Percentiles rank a stretch among this genome's conserved stretches.
Evolutionary conservation across 148 eudicot genomes (phyloP).

Genomic region (Diospyros kaki): DNA sequence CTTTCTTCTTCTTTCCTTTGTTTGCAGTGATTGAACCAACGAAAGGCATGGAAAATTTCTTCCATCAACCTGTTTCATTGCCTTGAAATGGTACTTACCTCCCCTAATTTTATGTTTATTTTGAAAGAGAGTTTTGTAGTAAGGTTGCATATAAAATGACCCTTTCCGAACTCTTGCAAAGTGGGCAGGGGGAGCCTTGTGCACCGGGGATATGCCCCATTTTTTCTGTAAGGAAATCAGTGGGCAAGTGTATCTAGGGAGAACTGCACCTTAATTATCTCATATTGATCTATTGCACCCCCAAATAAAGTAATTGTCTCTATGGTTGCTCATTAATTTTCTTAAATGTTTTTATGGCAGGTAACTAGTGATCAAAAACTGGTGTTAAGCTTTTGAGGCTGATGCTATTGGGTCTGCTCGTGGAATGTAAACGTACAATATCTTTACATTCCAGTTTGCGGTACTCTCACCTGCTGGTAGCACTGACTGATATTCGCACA

Average conservation of each 20-base stretch:
- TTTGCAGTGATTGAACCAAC: constrained; percentile 9
- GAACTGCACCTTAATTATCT: background rate
- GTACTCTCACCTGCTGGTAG: background rate
- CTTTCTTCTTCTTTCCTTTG: background rate
- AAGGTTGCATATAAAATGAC: background rate
- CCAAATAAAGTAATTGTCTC: background rate
- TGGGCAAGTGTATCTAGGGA: background rate
- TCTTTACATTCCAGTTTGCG: background rate
- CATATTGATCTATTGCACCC: background rate
- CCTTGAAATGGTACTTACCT: background rate
- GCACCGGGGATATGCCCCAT: too few species aligned
- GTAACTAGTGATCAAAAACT: constrained; percentile 3
- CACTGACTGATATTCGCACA: constrained; percentile 3
- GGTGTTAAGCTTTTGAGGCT: background rate
- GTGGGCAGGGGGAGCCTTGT: too few species aligned
- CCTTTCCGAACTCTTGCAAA: background rate
- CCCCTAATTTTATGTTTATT: background rate
- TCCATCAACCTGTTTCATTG: background rate
- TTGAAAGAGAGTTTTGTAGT: background rate
- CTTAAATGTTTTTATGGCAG: constrained; percentile 3
- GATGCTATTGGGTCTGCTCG: background rate
- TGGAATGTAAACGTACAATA: too few species aligned
- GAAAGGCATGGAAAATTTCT: background rate
- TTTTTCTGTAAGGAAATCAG: too few species aligned
- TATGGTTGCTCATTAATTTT: background rate